phyloP scores from a whole-genome alignment of 305 asterid species.

The Solanum hybrid region DNA sequence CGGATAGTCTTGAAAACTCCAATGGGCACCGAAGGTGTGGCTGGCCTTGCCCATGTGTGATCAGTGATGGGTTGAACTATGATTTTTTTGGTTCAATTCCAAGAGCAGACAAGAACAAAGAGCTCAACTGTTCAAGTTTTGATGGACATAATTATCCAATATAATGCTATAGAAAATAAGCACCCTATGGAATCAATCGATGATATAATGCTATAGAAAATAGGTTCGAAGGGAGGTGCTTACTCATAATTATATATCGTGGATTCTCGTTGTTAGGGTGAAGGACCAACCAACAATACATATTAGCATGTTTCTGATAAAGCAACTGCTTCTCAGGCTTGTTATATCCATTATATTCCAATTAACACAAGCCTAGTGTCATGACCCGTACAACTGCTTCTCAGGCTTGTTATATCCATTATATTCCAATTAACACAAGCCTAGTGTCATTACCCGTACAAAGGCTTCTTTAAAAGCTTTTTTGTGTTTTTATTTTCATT shows the following conservation, averaged over 20 bases:
- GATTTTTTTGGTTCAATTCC: not conserved
- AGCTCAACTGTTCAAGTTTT: not conserved
- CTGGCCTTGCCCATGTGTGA: not conserved
- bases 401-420: no score
- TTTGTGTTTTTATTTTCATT: no score
- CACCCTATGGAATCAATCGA: not conserved
- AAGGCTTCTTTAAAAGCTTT: no score
- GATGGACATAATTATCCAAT: not conserved
- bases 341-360: not conserved
- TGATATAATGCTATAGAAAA: not conserved
- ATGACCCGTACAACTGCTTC: no score
- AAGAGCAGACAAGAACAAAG: not conserved
- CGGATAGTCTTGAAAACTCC: not conserved
- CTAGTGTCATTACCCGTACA: no score
- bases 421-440: no score
- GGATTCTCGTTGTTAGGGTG: not conserved
- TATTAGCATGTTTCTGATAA: not conserved
- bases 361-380: not conserved
- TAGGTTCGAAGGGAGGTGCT: not conserved
- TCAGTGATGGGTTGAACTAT: not conserved
- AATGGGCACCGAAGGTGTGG: not conserved
- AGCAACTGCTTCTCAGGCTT: not conserved
- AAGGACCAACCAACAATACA: not conserved
- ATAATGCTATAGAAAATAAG: not conserved
- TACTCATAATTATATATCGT: not conserved